Evolutionary conservation across 2,329 filamentous ascomycete species (phyloP).

Genomic region (Fusarium liriodendri): DNA sequence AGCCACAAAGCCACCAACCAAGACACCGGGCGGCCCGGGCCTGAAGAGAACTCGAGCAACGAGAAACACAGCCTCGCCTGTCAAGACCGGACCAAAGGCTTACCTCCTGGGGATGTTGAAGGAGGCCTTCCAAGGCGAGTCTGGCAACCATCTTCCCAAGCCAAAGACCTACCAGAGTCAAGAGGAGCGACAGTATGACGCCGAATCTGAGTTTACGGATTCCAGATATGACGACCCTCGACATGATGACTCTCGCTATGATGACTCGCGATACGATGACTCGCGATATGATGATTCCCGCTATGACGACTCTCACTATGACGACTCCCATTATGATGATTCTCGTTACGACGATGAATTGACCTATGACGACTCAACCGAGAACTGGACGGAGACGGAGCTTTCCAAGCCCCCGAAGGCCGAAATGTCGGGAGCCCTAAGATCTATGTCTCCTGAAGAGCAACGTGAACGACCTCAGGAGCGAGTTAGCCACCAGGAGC

Average conservation of each 20-base stretch:
- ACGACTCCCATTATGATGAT: conserved; percentile 27
- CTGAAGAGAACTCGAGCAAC: conserved; percentile 69
- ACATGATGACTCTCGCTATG: conserved; percentile 26
- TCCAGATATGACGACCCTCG: conserved; percentile 34
- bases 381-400: conserved; percentile 44
- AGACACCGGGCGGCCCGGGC: conserved; percentile 45
- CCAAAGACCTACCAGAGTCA: conserved; percentile 62
- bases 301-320: conserved; percentile 29
- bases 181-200: conserved; percentile 52
- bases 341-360: conserved; percentile 37
- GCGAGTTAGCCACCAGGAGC: neutral
- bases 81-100: conserved; percentile 59
- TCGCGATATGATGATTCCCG: conserved; percentile 28
- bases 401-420: conserved; percentile 29
- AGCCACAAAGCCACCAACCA: conserved; percentile 29
- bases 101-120: conserved; percentile 69
- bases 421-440: conserved; percentile 15
- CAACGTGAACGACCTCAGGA: conserved; percentile 30
- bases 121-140: conserved; percentile 73
- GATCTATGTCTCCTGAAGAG: conserved; percentile 34
- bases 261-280: conserved; percentile 28
- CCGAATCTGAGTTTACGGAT: conserved; percentile 39
- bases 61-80: conserved; percentile 60
- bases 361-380: conserved; percentile 34
- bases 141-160: conserved; percentile 58